Conservation (phyloP, 495 filamentous ascomycete genomes). For the Xylaria telfairii region DNA sequence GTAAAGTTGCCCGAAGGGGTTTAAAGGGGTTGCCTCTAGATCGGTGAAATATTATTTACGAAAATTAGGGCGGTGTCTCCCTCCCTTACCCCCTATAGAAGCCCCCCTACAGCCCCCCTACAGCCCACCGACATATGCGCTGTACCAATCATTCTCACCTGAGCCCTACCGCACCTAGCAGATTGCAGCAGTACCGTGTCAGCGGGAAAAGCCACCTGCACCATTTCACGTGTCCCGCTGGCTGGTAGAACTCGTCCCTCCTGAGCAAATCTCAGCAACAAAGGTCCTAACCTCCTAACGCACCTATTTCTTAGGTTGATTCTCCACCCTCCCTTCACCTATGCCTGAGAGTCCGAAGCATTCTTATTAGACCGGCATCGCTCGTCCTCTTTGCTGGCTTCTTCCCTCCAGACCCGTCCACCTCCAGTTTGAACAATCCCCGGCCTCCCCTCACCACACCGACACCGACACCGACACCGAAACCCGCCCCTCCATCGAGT, state of each 20-base stretch:
- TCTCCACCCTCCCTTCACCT: slow-evolving; percentile 17
- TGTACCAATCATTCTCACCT: slow-evolving; percentile 12
- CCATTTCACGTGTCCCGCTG: slow-evolving; percentile 8
- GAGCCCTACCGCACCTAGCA: slow-evolving; percentile 1
- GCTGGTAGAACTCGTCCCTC: slow-evolving; percentile 2
- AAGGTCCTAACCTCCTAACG: neutral
- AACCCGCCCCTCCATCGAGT: slow-evolving; percentile 18
- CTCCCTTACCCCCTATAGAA: neutral
- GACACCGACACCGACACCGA: slow-evolving; percentile 5
- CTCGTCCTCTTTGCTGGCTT: neutral
- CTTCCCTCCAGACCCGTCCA: neutral
- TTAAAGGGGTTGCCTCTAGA: neutral
- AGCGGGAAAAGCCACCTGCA: slow-evolving; percentile 1
- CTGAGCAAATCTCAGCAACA: neutral
- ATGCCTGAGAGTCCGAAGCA: neutral
- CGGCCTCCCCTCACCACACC: slow-evolving; percentile 6
- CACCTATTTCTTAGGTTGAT: slow-evolving; percentile 16
- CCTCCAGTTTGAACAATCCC: neutral
- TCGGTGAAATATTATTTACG: neutral
- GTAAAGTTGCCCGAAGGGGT: neutral
- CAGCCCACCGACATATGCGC: slow-evolving; percentile 15
- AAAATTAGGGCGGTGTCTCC: neutral
- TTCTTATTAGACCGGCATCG: slow-evolving; percentile 18
- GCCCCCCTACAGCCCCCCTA: neutral
- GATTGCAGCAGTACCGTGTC: neutral